A percentile compares a stretch with the other conserved stretches of the same genome.
These are phyloP conservation scores for Xylaria scruposa DNA, from an alignment of 495 filamentous ascomycete genomes.

Conservation along the genomic window DNA sequence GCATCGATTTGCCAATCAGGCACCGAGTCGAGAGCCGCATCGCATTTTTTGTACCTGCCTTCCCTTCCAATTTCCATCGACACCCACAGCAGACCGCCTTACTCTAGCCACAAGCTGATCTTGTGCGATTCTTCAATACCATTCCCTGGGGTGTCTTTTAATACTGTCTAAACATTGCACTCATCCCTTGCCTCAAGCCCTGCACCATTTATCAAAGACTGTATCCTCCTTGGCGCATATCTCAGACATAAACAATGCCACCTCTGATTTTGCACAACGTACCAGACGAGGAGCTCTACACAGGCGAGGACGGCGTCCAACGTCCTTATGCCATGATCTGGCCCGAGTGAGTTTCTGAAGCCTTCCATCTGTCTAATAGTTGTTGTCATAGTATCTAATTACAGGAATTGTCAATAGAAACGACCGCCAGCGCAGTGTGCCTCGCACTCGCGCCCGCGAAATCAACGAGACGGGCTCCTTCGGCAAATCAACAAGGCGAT, in stretches of 20 bases:
- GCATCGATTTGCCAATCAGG: constrained; percentile 4
- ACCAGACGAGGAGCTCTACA: constrained; percentile 63
- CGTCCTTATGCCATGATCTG: constrained; percentile 64
- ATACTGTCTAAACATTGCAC: neutral
- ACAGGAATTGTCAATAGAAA: constrained; percentile 32
- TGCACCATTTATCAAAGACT: neutral
- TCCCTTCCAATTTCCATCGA: neutral
- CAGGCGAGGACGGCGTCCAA: constrained; percentile 61
- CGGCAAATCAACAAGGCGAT: constrained; percentile 61
- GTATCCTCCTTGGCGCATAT: neutral
- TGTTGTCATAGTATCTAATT: constrained; percentile 21
- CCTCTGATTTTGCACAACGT: constrained; percentile 66
- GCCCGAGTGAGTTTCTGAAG: constrained; percentile 52
- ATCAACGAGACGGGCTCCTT: constrained; percentile 61
- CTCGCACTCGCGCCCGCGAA: constrained; percentile 47
- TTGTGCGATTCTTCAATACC: neutral
- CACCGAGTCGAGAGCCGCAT: constrained; percentile 7
- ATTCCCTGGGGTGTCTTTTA: neutral
- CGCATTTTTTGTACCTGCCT: constrained; percentile 4
- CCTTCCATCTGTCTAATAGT: neutral
- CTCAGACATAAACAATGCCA: constrained; percentile 46
- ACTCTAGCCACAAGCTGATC: neutral
- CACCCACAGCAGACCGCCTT: neutral
- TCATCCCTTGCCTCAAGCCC: neutral
- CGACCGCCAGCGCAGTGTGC: constrained; percentile 39